Evolutionary conservation across 2,329 filamentous ascomycete genomes (phyloP), one percentile per base, ranked within the genome.

Genomic region (Neonectria faginata): DNA sequence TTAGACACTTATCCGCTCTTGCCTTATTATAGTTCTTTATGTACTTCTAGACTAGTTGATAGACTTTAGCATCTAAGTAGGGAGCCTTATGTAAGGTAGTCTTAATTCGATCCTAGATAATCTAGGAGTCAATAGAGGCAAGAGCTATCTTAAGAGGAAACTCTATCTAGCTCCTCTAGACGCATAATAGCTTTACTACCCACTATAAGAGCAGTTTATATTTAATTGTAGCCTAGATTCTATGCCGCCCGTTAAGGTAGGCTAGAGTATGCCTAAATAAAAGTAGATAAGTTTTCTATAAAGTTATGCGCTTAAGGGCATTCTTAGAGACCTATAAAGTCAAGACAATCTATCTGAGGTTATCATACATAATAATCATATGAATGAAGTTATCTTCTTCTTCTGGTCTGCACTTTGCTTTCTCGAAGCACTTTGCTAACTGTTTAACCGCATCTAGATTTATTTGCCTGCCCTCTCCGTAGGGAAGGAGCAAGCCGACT

Each of bases 391-490:
- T 57, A 1, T 39, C 29, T 39, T 57, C 18, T 25, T 57, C 18
- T 18, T 47, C 29, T 7, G 18, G 54, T 12, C 18, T 57, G 42
- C 42, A 57, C 14, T 57, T 36, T 39, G 16, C 16, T 48, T 48
- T 50, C 11, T 36, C 11, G n/a, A 57, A 57, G 29, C 8, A 57
- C 27, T 57, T 57, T n/a, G 16, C 27, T 22, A 57, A 42, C 18
- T 4, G 7, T 39, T 27, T 57, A 1, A 57, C 29, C 1, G n/a
- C 6, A 39, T 36, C 8, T 4, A 18, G 54, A 22, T 57, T 39
- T 25, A 48, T 39, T 16, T 57, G 16, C 31, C 42, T 57, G 29
- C 54, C 42, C 18, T 57, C n/a, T 48, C 54, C 9, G 8, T 48
- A 57, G 8, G 54, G 42, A 33, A 57, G 18, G 25, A 57, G 27